Base-by-base conservation (phyloP, 1,139 yeast species). In the Geotrichum phurueaensis region DNA sequence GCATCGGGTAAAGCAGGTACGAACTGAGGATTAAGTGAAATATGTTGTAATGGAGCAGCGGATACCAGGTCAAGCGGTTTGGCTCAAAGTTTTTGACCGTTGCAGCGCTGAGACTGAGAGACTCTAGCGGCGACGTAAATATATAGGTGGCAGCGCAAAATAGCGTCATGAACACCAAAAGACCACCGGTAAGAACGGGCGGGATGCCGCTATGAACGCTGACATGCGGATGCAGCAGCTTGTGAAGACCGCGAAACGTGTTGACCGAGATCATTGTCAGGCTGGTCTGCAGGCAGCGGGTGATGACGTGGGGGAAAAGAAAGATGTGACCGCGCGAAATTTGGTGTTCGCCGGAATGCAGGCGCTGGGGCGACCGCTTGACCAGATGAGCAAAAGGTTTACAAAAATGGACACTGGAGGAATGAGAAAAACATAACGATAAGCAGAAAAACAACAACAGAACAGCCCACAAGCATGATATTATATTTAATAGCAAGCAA, bases 161-260 rank as follows among this genome's bases (percentile, higher is more conserved):
- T 7, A 79, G 53, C 1, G 82, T 73, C 64, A 81, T 70, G 73
- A 89, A 89, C 29, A 85, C 76, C 9, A 78, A 69, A 47, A 87
- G 73, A 1, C 96, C 95, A 3, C 83, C 80, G 0, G 91, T 80
- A 54, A 88, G 73, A 0, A 94, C 95, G 2, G 92, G 88, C 15
- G 83, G 83, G 36, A 64, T 60, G 51, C 60, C 55, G 33, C 62
- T 59, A 20, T 43, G 33, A 10, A 58, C 58, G 25, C 15, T 43
- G 6, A 59, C 20, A 52, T 59, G 61, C 13, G 58, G 61, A 47
- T 51, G 58, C 15, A 59, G 52, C 4, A 55, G 31, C 23, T 55
- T 54, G 20, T 59, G 58, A 33, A 59, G 15, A 22, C 56, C 51
- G 10, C 51, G 27, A 18, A 59, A 18, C 6, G 58, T 45, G 20